A percentile compares a stretch with the other conserved stretches of the same genome.
These are phyloP conservation scores for Saposhnikovia divaricata DNA, from an alignment of 129 eudicot species.

Conservation along the genomic window DNA sequence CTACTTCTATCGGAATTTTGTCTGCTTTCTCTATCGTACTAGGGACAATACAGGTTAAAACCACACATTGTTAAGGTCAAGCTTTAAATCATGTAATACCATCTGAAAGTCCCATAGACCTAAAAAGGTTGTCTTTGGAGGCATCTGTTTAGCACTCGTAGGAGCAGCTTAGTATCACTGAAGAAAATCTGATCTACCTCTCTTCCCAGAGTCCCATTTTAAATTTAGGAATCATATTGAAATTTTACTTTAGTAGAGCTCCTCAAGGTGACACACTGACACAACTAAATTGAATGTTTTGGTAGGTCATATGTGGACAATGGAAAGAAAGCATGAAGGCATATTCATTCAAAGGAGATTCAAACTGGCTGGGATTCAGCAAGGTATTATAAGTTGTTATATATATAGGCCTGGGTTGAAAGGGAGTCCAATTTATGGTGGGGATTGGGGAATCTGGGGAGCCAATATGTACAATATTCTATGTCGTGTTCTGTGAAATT, in stretches of 20 bases:
- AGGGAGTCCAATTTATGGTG: background rate
- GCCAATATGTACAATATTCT: background rate
- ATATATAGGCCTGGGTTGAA: constrained; percentile 22
- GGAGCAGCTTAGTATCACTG: background rate
- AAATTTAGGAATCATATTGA: background rate
- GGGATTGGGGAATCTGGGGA: background rate
- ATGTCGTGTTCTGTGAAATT: background rate
- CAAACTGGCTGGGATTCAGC: constrained; percentile 90
- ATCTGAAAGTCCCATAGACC: background rate
- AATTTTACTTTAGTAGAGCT: background rate
- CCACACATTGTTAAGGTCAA: background rate
- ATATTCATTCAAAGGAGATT: constrained; percentile 86
- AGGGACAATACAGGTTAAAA: background rate
- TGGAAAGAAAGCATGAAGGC: constrained; percentile 52
- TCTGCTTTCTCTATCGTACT: background rate
- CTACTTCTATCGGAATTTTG: background rate
- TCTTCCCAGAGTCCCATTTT: background rate
- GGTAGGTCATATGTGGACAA: constrained; percentile 38
- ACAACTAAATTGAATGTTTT: background rate
- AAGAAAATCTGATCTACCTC: background rate
- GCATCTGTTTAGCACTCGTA: background rate
- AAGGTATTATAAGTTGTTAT: constrained; percentile 42
- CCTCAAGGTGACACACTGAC: background rate
- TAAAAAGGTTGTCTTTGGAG: background rate
- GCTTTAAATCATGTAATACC: background rate